A percentile compares a stretch with the other conserved stretches of the same genome.
Evolutionary conservation across 1,284 basidiomycete species (phyloP).

Genomic region (Boletus putidus): DNA sequence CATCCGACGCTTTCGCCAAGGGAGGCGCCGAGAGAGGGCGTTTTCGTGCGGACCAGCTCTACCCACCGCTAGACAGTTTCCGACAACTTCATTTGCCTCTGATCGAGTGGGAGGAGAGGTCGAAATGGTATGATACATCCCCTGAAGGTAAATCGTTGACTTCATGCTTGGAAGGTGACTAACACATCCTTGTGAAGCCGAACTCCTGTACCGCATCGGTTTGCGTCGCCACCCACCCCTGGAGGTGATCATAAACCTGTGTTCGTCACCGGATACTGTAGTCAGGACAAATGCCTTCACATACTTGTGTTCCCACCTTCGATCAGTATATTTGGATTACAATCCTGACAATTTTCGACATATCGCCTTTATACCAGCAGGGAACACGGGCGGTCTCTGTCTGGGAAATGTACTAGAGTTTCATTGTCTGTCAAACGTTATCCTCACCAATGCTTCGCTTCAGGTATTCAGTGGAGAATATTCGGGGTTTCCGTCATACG

Average conservation of each 20-base stretch:
- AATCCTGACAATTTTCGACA: constrained; percentile 51
- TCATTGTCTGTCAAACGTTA: no score
- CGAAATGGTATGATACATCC: constrained; percentile 38
- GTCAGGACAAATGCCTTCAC: constrained; percentile 58
- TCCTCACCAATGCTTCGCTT: no score
- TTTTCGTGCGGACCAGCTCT: no score
- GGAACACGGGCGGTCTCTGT: constrained; percentile 47
- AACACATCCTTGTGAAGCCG: not conserved
- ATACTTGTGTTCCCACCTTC: constrained; percentile 73
- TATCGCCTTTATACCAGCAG: constrained; percentile 77
- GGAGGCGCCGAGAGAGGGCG: no score
- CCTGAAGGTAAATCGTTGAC: constrained; percentile 60
- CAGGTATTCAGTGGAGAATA: constrained; percentile 75
- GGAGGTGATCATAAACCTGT: constrained; percentile 62
- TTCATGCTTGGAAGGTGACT: not conserved
- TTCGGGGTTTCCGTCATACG: constrained; percentile 76
- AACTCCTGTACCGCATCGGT: constrained; percentile 75
- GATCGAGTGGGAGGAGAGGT: no score
- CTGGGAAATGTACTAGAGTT: constrained; percentile 55
- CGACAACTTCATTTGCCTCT: no score
- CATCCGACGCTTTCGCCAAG: no score
- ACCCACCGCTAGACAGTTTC: no score
- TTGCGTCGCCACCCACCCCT: constrained; percentile 71
- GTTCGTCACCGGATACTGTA: constrained; percentile 50
- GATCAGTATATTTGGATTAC: constrained; percentile 61